phyloP scores from a whole-genome alignment of 83 land plant species.

The Thuja plicata region DNA sequence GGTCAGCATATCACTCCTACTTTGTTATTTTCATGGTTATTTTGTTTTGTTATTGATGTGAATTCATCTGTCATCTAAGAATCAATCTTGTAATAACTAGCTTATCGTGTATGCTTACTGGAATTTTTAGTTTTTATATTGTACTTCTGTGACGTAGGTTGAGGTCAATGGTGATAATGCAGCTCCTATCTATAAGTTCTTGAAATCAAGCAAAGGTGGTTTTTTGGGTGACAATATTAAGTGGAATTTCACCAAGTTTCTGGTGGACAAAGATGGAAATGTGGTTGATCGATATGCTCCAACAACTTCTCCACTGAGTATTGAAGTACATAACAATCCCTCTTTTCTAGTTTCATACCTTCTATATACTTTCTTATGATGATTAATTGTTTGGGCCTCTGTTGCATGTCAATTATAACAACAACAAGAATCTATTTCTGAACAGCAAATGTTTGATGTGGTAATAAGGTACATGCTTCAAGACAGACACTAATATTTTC shows the following conservation, averaged over 20 bases:
- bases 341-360: neutral
- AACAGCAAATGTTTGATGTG: neutral
- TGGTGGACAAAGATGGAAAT: slow-evolving; percentile 56
- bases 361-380: neutral
- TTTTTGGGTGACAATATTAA: slow-evolving; percentile 35
- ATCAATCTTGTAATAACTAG: neutral
- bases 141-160: slow-evolving; percentile 9
- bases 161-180: slow-evolving; percentile 41
- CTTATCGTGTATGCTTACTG: neutral
- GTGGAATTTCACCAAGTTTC: slow-evolving; percentile 65
- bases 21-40: neutral
- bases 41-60: neutral
- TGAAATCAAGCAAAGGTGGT: slow-evolving; percentile 50
- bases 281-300: slow-evolving; percentile 51
- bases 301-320: slow-evolving; percentile 36
- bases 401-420: neutral
- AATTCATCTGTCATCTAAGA: neutral
- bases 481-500: neutral
- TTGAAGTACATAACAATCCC: slow-evolving; percentile 31
- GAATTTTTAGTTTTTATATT: neutral
- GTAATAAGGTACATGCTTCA: neutral
- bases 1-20: slow-evolving; percentile 29
- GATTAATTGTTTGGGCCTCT: neutral
- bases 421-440: neutral
- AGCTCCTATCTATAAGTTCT: slow-evolving; percentile 42